These are phyloP conservation scores for Theileria equi DNA, from an alignment of 169 alveolate species.

Conservation along the genomic window DNA sequence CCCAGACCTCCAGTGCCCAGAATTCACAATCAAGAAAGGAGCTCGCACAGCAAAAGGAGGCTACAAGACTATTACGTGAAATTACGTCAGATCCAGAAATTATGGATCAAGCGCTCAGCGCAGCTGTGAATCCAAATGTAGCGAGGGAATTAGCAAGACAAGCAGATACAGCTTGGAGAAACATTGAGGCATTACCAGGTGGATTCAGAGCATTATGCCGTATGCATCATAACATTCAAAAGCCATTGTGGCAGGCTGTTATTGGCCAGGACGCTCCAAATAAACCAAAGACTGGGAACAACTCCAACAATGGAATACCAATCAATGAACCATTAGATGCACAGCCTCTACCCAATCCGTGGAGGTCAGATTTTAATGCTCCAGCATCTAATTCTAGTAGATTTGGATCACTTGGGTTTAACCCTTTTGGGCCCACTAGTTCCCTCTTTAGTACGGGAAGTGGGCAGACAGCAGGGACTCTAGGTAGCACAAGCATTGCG, in stretches of 20 bases:
- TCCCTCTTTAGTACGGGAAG: no score
- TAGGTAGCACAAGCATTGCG: background rate
- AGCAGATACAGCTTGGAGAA: constrained; percentile 78
- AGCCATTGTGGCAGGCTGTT: constrained; percentile 71
- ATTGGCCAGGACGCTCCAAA: constrained; percentile 9
- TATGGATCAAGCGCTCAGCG: constrained; percentile 69
- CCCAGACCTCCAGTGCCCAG: background rate
- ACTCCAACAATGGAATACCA: background rate
- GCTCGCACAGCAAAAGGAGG: constrained; percentile 25
- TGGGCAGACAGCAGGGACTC: no score
- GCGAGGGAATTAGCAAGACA: constrained; percentile 76
- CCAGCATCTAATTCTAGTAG: background rate
- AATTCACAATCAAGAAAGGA: background rate
- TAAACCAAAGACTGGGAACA: background rate
- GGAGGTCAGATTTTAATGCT: constrained; percentile 20
- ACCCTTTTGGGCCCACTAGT: no score
- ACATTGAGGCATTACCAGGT: constrained; percentile 79
- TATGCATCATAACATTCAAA: constrained; percentile 75
- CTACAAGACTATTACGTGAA: constrained; percentile 68
- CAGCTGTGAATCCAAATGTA: constrained; percentile 73
- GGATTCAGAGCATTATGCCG: constrained; percentile 74
- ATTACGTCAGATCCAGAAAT: constrained; percentile 66
- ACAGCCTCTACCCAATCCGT: constrained; percentile 59
- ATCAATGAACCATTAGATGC: constrained; percentile 32
- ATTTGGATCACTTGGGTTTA: background rate